Evolutionary conservation across 140 eudicot species (phyloP).

Genomic region (Erigeron philadelphicus): DNA sequence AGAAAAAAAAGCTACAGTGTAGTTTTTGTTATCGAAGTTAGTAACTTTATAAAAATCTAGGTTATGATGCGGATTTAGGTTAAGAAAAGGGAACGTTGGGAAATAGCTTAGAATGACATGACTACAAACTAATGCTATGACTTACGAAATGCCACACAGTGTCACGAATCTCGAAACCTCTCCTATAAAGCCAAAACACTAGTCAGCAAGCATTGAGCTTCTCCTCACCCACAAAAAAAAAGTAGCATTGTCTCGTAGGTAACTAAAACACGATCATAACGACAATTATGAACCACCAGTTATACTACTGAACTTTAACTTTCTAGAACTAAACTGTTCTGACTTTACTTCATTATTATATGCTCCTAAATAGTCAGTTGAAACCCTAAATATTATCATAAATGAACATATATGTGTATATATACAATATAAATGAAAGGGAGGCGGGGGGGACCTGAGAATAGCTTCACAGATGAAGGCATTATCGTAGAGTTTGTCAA

Average conservation of each 20-base stretch:
- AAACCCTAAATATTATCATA: no score
- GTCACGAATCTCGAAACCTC: background rate
- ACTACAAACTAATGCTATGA: no score
- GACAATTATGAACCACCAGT: background rate
- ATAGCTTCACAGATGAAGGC: constrained; percentile 94
- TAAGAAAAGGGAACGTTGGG: no score
- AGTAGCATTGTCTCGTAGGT: background rate
- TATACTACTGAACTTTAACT: background rate
- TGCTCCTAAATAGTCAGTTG: no score
- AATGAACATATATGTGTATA: no score
- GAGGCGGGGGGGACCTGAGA: constrained; percentile 60
- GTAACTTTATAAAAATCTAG: background rate
- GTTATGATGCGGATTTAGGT: constrained; percentile 1
- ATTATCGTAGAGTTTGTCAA: constrained; percentile 71
- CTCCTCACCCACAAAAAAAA: background rate
- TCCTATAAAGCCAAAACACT: background rate
- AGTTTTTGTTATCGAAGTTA: background rate
- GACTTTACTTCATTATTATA: no score
- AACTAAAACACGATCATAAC: background rate
- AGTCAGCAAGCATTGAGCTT: background rate
- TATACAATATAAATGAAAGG: no score
- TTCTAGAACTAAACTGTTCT: background rate
- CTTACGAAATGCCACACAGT: no score
- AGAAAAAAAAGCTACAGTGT: background rate
- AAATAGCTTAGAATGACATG: no score